A percentile compares a stretch with the other conserved stretches of the same genome.
Conservation (phyloP, 1,284 basidiomycete species). For the Rhodotorula sp. region DNA sequence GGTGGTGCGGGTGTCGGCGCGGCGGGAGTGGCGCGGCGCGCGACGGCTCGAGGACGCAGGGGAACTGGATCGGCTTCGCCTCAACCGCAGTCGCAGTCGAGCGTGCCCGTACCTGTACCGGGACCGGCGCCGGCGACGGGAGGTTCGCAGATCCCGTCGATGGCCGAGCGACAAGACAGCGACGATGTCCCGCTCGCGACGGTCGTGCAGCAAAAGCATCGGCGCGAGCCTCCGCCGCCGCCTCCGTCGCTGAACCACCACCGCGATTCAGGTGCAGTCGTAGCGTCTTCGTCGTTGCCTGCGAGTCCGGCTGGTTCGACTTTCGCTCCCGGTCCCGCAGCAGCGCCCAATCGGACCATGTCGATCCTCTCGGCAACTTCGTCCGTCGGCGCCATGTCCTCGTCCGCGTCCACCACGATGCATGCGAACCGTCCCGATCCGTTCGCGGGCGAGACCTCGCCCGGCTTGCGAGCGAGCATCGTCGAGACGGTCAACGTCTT, state of each 20-base stretch:
- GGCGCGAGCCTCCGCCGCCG: conserved; percentile 20
- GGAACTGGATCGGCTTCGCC: background rate
- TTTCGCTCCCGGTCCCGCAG: background rate
- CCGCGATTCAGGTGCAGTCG: background rate
- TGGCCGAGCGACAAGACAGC: conserved; percentile 19
- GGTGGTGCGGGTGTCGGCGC: background rate
- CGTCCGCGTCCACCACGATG: background rate
- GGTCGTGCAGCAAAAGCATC: conserved; percentile 29
- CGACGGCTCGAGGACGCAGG: conserved; percentile 10
- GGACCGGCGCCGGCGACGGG: background rate
- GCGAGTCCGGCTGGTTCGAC: background rate
- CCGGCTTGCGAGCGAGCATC: conserved; percentile 52
- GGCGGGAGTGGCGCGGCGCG: conserved; percentile 1
- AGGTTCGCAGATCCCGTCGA: no score
- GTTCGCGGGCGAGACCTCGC: conserved; percentile 28
- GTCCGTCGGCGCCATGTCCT: background rate
- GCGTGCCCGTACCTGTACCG: background rate
- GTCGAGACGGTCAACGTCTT: conserved; percentile 57
- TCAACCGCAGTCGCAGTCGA: background rate
- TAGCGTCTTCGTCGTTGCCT: background rate
- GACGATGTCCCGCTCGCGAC: conserved; percentile 34
- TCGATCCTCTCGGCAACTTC: conserved; percentile 38
- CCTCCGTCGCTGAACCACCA: conserved; percentile 4
- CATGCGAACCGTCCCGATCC: conserved; percentile 21
- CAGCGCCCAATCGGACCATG: conserved; percentile 24